A percentile compares a stretch with the other conserved stretches of the same genome.
These are phyloP conservation scores for Rhodotorula toruloides DNA, from an alignment of 768 basidiomycete genomes.

Conservation along the genomic window DNA sequence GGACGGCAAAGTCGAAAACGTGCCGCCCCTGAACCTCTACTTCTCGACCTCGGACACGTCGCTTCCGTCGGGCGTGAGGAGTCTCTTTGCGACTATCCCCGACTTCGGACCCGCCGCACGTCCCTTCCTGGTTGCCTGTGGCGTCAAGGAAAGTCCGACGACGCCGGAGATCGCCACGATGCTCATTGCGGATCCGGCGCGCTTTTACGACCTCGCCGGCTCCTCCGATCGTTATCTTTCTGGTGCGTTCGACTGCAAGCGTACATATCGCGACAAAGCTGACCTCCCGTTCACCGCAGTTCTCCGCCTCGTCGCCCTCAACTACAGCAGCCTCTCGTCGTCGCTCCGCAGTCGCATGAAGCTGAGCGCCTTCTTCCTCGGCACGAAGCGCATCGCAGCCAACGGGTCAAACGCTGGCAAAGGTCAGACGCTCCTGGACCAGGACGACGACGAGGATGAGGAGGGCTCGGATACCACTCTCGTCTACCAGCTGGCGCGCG, in stretches of 20 bases:
- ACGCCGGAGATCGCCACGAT: constrained; percentile 61
- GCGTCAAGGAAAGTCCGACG: constrained; percentile 70
- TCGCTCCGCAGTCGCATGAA: constrained; percentile 60
- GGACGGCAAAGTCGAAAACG: constrained; percentile 51
- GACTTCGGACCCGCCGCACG: constrained; percentile 80
- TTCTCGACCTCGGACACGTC: constrained; percentile 26
- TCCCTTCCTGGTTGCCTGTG: constrained; percentile 75
- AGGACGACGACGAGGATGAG: constrained; percentile 73
- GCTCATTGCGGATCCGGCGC: constrained; percentile 62
- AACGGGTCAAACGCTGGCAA: constrained; percentile 37
- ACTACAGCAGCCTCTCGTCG: constrained; percentile 51
- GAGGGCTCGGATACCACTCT: constrained; percentile 42
- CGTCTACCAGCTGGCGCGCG: constrained; percentile 28
- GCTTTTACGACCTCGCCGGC: constrained; percentile 66
- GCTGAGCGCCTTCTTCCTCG: constrained; percentile 65
- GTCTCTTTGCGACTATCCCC: constrained; percentile 25
- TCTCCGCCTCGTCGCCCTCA: constrained; percentile 79
- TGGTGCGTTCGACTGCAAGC: too few relatives aligned
- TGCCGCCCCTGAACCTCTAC: constrained; percentile 79
- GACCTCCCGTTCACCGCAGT: constrained; percentile 48
- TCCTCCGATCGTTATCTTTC: constrained; percentile 48
- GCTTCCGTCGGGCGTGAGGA: constrained; percentile 21
- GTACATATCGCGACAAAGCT: too few relatives aligned
- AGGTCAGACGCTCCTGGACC: constrained; percentile 53
- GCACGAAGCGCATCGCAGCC: constrained; percentile 58